Base-by-base conservation (phyloP, 306 rosid species). In the Nissolia schottii region DNA sequence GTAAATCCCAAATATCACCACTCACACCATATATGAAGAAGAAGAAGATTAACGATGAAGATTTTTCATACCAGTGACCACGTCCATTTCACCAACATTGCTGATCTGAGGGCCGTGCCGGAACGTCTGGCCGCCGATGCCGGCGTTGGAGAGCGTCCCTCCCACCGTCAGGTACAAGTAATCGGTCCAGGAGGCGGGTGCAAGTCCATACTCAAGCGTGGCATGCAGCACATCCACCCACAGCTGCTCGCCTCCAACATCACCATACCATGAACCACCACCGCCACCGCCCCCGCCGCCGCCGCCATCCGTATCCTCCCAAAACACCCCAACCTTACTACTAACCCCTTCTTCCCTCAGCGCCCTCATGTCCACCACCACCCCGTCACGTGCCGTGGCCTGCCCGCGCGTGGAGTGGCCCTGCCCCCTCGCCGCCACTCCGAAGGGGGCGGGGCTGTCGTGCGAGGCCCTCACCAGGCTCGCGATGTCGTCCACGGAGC, bases 71-170 rank as follows among this genome's bases (percentile, higher is more conserved):
- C 96, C 96, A 3, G 92, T 91, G 45, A 91, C 40, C 4, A 91
- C 90, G 70, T 91, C 94, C 82, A 88, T 60, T 70, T 91, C 79
- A 18, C 57, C 63, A 13, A 88, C 97, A 71, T 23, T 88, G 70
- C 74, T 35, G 70, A 91, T 86, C 75, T 91, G 97, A 73, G 97
- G 97, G 0, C 97, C 97, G 45, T 77, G 80, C 5, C 82, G 88
- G 70, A 91, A 91, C 0, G 89, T 80, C 32, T 85, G 88, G 14
- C 97, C 97, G 49, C 97, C 60, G 73, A 90, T 81, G 15, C 96
- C 96, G 13, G 87, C 96, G 67, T 90, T 88, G 3, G 96, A 90
- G 2, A 90, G 89, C 1, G 96, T 90, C 3, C 96, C 96, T 2
- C 94, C 96, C 16, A 90, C 84, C 1, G 94, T 83, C 24, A 90